Evolutionary conservation across 2,329 filamentous ascomycete genomes (phyloP).

Genomic region (Fusarium beomiforme): DNA sequence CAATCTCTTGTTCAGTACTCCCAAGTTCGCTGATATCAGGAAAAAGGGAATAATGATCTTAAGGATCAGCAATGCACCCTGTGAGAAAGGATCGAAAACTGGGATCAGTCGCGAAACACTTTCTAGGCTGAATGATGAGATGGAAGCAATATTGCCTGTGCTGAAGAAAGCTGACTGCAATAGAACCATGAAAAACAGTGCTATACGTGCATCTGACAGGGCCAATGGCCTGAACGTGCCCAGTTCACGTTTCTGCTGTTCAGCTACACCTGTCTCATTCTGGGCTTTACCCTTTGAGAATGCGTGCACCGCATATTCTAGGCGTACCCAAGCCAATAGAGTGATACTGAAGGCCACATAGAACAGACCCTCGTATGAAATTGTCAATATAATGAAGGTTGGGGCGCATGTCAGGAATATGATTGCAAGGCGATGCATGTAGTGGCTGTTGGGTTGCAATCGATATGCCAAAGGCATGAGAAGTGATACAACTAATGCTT

Average conservation of each 20-base stretch:
- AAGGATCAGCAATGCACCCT: constrained; percentile 84
- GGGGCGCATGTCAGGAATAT: constrained; percentile 94
- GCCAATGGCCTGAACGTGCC: constrained; percentile 70
- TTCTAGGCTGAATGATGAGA: constrained; percentile 93
- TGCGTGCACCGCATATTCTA: constrained; percentile 77
- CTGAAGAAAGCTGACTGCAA: constrained; percentile 97
- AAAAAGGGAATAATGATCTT: constrained; percentile 96
- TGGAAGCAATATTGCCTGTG: constrained; percentile 93
- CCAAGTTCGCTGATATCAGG: constrained; percentile 91
- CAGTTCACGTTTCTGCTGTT: constrained; percentile 13
- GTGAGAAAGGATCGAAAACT: constrained; percentile 92
- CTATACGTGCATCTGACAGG: constrained; percentile 85
- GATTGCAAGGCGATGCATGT: constrained; percentile 87
- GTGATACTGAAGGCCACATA: constrained; percentile 89
- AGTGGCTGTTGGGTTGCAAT: constrained; percentile 83
- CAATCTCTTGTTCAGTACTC: constrained; percentile 85
- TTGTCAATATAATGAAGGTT: constrained; percentile 93
- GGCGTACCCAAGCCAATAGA: constrained; percentile 87
- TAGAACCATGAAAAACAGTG: constrained; percentile 94
- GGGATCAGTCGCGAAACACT: constrained; percentile 88
- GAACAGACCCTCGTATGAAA: constrained; percentile 96
- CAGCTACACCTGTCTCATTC: constrained; percentile 31
- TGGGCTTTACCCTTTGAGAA: constrained; percentile 36
- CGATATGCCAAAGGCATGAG: constrained; percentile 84
- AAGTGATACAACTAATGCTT: constrained; percentile 72